phyloP scores from a whole-genome alignment of 257 asterid genomes.

The Nyctanthes arbortristis region DNA sequence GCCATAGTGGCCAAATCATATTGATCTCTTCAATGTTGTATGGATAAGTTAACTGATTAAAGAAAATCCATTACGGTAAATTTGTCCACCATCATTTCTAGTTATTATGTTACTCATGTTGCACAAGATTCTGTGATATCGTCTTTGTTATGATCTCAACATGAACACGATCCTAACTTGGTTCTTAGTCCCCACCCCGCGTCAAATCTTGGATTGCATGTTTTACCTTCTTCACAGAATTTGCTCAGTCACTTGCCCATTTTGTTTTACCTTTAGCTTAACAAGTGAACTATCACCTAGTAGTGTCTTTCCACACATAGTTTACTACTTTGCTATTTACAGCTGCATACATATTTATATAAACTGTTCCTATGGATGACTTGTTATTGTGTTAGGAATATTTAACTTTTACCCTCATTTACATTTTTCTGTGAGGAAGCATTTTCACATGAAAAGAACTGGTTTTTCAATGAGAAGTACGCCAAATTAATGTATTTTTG shows the following conservation, averaged over 20 bases:
- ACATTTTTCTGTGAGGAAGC: not conserved
- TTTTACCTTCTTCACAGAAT: not conserved
- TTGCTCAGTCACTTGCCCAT: not conserved
- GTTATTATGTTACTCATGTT: not conserved
- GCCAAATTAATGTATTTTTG: conserved; percentile 19
- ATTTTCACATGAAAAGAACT: not conserved
- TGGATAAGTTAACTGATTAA: not conserved
- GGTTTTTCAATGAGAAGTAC: not conserved
- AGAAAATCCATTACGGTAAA: not conserved
- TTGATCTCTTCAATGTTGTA: not conserved
- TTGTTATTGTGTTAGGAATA: not conserved
- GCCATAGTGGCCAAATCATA: not conserved
- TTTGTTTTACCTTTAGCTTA: not conserved
- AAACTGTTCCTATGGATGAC: not conserved
- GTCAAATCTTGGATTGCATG: not conserved
- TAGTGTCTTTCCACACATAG: not conserved
- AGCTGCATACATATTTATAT: not conserved
- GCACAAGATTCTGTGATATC: not conserved
- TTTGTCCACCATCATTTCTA: not conserved
- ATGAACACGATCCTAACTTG: not conserved
- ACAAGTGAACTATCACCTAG: not conserved
- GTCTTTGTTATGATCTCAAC: not conserved
- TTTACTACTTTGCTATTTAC: not conserved
- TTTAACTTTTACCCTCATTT: not conserved
- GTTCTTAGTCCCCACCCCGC: not conserved